These are phyloP conservation scores for Tricholoma flavovirens DNA, from an alignment of 768 basidiomycete species.

Conservation along the genomic window DNA sequence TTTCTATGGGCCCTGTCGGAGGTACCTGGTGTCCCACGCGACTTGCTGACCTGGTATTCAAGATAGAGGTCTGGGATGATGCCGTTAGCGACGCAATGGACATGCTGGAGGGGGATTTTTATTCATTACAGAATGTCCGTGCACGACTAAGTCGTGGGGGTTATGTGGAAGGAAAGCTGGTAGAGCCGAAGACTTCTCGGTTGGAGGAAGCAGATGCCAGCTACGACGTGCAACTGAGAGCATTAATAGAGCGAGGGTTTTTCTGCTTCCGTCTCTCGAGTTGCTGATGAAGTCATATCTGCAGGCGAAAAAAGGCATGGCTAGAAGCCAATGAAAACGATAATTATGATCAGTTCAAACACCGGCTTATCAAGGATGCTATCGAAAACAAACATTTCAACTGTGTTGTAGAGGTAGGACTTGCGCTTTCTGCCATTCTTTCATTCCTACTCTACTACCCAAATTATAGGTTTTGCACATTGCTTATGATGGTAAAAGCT, in stretches of 20 bases:
- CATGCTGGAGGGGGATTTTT: constrained; percentile 48
- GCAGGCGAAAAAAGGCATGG: constrained; percentile 49
- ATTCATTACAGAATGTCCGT: constrained; percentile 47
- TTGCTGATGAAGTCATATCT: not conserved
- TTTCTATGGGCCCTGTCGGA: constrained; percentile 25
- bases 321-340: constrained; percentile 22
- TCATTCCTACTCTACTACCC: not conserved
- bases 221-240: constrained; percentile 33
- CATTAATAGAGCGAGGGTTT: constrained; percentile 45
- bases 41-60: constrained; percentile 41
- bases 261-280: constrained; percentile 2
- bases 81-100: constrained; percentile 35
- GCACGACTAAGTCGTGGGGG: constrained; percentile 33
- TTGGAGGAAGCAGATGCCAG: constrained; percentile 37
- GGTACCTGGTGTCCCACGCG: constrained; percentile 42
- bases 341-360: constrained; percentile 29
- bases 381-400: constrained; percentile 39
- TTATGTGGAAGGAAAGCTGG: constrained; percentile 49
- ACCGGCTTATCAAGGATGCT: constrained; percentile 44
- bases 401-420: constrained; percentile 53
- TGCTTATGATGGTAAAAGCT: constrained; percentile 24
- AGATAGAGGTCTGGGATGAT: constrained; percentile 54
- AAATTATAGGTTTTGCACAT: constrained; percentile 41
- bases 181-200: constrained; percentile 36
- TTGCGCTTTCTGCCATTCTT: not conserved